Conservation (phyloP, 2,329 filamentous ascomycete species). For the Cladobotryum mycophilum region DNA sequence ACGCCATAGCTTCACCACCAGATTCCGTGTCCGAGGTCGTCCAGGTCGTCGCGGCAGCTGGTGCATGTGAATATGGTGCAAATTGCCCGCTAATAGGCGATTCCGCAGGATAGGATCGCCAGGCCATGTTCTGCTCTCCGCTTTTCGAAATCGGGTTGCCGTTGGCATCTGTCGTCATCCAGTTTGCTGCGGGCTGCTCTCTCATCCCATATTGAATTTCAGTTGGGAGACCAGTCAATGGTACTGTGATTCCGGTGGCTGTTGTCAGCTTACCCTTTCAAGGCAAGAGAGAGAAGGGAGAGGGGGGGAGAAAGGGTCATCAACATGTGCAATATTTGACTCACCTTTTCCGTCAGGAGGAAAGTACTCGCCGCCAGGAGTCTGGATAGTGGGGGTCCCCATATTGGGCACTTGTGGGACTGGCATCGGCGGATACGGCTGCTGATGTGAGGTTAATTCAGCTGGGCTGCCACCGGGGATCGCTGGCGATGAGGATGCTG, state of each 20-base stretch:
- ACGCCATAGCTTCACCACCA: conserved; percentile 38
- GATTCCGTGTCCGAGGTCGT: conserved; percentile 31
- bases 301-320: too few relatives aligned
- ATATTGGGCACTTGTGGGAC: conserved; percentile 41
- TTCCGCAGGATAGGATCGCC: conserved; percentile 45
- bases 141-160: conserved; percentile 35
- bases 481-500: conserved; percentile 44
- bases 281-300: too few relatives aligned
- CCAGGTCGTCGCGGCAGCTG: conserved; percentile 37
- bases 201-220: conserved; percentile 34
- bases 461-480: conserved; percentile 36
- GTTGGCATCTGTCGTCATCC: conserved; percentile 39
- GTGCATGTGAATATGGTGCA: conserved; percentile 42
- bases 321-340: conserved; percentile 16
- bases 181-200: conserved; percentile 33
- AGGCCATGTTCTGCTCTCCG: conserved; percentile 37
- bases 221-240: conserved; percentile 26
- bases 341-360: conserved; percentile 38
- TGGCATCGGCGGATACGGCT: conserved; percentile 36
- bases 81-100: conserved; percentile 45
- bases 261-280: background rate
- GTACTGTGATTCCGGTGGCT: conserved; percentile 20
- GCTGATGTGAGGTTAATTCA: conserved; percentile 34
- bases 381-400: conserved; percentile 32
- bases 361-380: conserved; percentile 31